Base-by-base conservation (phyloP, 2,329 filamentous ascomycete species). In the Penicillium sp. region DNA sequence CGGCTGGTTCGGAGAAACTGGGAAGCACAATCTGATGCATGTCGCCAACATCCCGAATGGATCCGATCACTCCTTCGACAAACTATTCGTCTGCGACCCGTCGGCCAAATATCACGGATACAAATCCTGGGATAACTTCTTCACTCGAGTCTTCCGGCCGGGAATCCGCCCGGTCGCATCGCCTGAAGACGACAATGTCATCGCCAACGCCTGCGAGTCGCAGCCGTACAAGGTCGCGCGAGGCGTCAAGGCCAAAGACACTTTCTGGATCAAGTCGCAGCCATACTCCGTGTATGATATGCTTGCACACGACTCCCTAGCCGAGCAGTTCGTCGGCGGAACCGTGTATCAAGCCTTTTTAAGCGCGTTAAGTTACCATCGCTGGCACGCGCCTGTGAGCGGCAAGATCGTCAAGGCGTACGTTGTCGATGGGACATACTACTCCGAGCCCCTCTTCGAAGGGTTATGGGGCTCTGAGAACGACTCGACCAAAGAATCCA, bases 291-390 rank as follows among this genome's bases (percentile, higher is more conserved):
- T 90, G 19, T 67, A 79, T 2, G 85, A 90, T 71, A 90, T 90
- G 86, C 79, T 91, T 3, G 83, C 79, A 0, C 76, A 86, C 67
- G 86, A 90, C 66, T 69, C 79, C 0, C 73, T 86, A 1, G 67
- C 78, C 0, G n/a, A 58, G 7, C 69, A 85, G 1, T 91, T 91
- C 66, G 82, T 79, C 0, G 85, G 85, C 6, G 89, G 86, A 1
- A 90, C 87, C 0, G 79, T 91, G 30, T 91, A 91, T 73, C 89
- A 92, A 70, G 89, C 88, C 0, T 91, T 90, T 70, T 77, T 92
- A 3, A 88, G 83, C 7, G 85, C 88, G 0, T 76, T 90, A 56
- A 88, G 85, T 48, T 91, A 92, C 73, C 90, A 91, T 74, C 83
- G 89, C 29, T 91, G 90, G 90, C 88, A 91, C 75, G 74, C 85